Conservation (phyloP, 331 rosid species). For the Stylosanthes scabra region DNA sequence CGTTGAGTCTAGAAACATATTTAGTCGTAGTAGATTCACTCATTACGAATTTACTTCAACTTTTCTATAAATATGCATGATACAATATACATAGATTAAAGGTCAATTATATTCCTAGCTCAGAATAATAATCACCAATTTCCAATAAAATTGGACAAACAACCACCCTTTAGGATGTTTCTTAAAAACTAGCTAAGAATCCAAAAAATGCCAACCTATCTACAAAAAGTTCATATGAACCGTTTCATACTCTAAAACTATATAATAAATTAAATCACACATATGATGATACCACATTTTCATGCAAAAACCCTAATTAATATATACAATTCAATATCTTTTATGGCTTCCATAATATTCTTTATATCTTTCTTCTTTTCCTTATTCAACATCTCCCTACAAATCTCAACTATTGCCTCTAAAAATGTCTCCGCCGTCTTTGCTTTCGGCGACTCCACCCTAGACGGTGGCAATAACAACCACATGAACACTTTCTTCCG, state of each 20-base stretch:
- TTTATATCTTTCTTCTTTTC: not conserved
- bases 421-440: constrained; percentile 38
- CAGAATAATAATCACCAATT: not conserved
- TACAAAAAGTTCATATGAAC: not conserved
- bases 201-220: not conserved
- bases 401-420: constrained; percentile 24
- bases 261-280: not conserved
- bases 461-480: constrained; percentile 57
- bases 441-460: constrained; percentile 57
- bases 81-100: too few relatives aligned
- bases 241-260: not conserved
- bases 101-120: not conserved
- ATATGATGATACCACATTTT: not conserved
- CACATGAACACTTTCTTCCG: constrained; percentile 8
- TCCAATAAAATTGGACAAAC: not conserved
- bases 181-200: not conserved
- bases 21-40: too few relatives aligned
- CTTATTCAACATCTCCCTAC: constrained; percentile 3
- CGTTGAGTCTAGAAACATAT: too few relatives aligned
- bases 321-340: not conserved
- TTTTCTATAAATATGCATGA: too few relatives aligned
- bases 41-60: too few relatives aligned
- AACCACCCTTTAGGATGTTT: not conserved
- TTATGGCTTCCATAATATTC: constrained; percentile 35
- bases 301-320: not conserved